Evolutionary conservation across 345 rosid species (phyloP).

Genomic region (Hypericum perforatum): DNA sequence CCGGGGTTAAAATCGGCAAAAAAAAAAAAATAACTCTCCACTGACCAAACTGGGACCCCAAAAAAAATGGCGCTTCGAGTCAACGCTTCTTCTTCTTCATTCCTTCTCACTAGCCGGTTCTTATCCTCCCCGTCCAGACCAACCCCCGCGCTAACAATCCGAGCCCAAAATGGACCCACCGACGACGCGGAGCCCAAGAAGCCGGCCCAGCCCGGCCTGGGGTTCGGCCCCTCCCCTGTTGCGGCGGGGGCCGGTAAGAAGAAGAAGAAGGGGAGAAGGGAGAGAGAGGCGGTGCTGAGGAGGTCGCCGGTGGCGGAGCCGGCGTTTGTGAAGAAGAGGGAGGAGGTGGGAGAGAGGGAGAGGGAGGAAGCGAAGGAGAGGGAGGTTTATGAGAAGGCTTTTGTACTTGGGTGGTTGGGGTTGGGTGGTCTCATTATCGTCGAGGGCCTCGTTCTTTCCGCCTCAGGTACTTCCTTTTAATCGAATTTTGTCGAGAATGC

Average conservation of each 20-base stretch:
- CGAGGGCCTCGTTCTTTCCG: slow-evolving; percentile 62
- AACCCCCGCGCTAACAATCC: slow-evolving; percentile 33
- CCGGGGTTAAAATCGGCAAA: neutral
- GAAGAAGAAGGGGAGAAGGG: slow-evolving; percentile 38
- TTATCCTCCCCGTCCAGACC: slow-evolving; percentile 19
- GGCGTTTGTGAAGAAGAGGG: slow-evolving; percentile 30
- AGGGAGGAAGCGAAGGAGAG: slow-evolving; percentile 41
- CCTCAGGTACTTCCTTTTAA: slow-evolving; percentile 44
- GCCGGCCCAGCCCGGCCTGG: slow-evolving; percentile 35
- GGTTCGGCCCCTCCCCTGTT: slow-evolving; percentile 38
- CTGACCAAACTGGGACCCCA: slow-evolving; percentile 19
- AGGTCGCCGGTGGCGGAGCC: slow-evolving; percentile 67
- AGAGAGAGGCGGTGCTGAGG: slow-evolving; percentile 40
- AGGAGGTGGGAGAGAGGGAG: slow-evolving; percentile 42
- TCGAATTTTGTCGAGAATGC: neutral
- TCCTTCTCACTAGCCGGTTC: slow-evolving; percentile 11
- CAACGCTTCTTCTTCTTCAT: slow-evolving; percentile 24
- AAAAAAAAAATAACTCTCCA: slow-evolving; percentile 3
- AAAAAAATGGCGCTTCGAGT: slow-evolving; percentile 64
- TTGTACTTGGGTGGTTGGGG: slow-evolving; percentile 79
- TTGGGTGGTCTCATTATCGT: slow-evolving; percentile 61
- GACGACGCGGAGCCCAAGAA: slow-evolving; percentile 26
- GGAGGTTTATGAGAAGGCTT: slow-evolving; percentile 67
- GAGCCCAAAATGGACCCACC: slow-evolving; percentile 28
- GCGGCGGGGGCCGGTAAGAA: slow-evolving; percentile 15